Percentiles rank a stretch among this genome's conserved stretches.
phyloP scores from a whole-genome alignment of 2,329 filamentous ascomycete genomes.

The Cladosporium sphaerospermum region DNA sequence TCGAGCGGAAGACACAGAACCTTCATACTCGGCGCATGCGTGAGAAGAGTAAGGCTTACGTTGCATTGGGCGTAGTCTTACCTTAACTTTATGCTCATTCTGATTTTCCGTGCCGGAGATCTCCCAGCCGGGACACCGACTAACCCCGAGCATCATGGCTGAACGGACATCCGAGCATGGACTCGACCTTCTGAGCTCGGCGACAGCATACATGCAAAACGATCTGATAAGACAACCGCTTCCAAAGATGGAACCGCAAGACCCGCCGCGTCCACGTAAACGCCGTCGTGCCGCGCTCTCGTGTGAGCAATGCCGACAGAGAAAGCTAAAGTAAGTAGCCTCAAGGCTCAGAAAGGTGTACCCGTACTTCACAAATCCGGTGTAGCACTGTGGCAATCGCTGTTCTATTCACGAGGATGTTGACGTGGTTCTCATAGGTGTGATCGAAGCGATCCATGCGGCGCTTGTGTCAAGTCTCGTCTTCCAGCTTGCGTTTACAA shows the following conservation, averaged over 20 bases:
- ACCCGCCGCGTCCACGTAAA: conserved; percentile 3
- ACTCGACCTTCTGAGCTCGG: background rate
- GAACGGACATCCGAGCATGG: background rate
- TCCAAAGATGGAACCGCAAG: background rate
- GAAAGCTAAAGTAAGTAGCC: conserved; percentile 2
- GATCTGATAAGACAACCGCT: conserved; percentile 2
- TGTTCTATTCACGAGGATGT: too few relatives aligned
- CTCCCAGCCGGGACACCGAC: too few relatives aligned
- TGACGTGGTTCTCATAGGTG: background rate
- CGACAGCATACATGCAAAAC: background rate
- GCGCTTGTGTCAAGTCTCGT: conserved; percentile 5
- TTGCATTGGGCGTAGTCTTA: too few relatives aligned
- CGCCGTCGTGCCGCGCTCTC: background rate
- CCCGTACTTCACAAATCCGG: too few relatives aligned
- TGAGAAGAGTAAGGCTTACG: too few relatives aligned
- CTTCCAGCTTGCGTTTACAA: conserved; percentile 4
- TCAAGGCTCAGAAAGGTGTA: too few relatives aligned
- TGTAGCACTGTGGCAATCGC: too few relatives aligned
- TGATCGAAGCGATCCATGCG: conserved; percentile 5
- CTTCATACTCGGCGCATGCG: too few relatives aligned
- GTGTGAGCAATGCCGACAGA: background rate
- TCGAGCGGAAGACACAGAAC: too few relatives aligned
- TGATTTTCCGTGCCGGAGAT: too few relatives aligned
- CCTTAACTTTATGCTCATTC: too few relatives aligned
- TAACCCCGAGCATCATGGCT: too few relatives aligned